Evolutionary conservation across 176 grass and related monocot species (phyloP).

Genomic region (Oryza meridionalis): DNA sequence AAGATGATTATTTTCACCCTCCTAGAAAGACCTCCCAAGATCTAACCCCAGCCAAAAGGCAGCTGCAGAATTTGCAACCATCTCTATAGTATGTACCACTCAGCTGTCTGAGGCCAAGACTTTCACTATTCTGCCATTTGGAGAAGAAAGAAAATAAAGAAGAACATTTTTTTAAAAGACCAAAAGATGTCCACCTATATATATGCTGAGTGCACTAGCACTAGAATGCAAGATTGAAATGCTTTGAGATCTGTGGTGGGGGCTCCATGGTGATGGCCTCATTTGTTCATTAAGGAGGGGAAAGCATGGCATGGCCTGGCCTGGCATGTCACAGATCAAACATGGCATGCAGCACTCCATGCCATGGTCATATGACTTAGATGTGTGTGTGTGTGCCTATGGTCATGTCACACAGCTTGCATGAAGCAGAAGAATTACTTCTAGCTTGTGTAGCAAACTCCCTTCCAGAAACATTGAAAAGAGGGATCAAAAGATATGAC

Average conservation of each 20-base stretch:
- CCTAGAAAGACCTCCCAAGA: conserved; percentile 53
- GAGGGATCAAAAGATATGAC: conserved; percentile 50
- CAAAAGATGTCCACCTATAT: neutral
- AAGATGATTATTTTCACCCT: conserved; percentile 36
- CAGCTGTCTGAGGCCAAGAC: neutral
- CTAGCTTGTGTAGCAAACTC: conserved; percentile 4
- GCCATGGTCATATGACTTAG: conserved; percentile 35
- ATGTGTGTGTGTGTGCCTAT: conserved; percentile 18
- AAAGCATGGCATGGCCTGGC: conserved; percentile 30
- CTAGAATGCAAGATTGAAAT: conserved; percentile 14
- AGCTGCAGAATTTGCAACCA: conserved; percentile 30
- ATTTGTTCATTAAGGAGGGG: conserved; percentile 44
- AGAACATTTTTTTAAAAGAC: neutral
- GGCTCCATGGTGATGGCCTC: conserved; percentile 43
- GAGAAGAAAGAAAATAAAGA: neutral
- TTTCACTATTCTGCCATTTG: conserved; percentile 27
- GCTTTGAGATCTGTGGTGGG: conserved; percentile 37
- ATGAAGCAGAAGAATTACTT: conserved; percentile 11
- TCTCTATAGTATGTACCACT: conserved; percentile 8
- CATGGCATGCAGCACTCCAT: conserved; percentile 33
- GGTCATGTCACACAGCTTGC: conserved; percentile 43
- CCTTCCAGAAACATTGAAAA: conserved; percentile 57
- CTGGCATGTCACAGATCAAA: conserved; percentile 51
- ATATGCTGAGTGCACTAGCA: conserved; percentile 9
- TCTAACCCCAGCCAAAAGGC: conserved; percentile 34